Base-by-base conservation (phyloP, 305 asterid genomes). In the Rubia tinctorum region DNA sequence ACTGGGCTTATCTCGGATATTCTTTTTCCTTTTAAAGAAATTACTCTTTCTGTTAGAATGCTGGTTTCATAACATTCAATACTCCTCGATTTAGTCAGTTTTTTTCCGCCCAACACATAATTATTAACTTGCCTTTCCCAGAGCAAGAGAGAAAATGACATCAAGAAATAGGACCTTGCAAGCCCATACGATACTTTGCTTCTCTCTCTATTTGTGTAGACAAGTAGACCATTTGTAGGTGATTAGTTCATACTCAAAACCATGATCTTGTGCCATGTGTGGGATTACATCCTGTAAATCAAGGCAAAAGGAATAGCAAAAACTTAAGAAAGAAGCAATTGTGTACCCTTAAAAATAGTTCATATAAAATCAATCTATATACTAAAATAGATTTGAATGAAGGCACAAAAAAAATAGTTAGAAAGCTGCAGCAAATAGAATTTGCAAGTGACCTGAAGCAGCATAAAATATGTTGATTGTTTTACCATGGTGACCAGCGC, bases 171-270 rank as follows among this genome's bases (percentile, higher is more conserved):
- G 92, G 84, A 93, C 93, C 77, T 95, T 92, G 80, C 87, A 92
- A 0, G 99, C 97, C 99, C 99, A 91, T 72, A 93, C 91, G 76
- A 95, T 95, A 83, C 98, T 82, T 78, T 93, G 99, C 76, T 95
- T 95, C 88, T 93, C 99, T 77, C 86, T 95, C 76, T 95, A 98
- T 84, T 95, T 93, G 82, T 95, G 99, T 25, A 95, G 88, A 97
- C 97, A 93, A 64, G 97, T 87, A 47, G 99, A 98, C 99, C 99
- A 95, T 88, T 95, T 93, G 77, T 95, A 95, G 69, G 99, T 95
- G 82, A 95, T 87, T 77, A 95, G 80, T 83, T 84, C 98, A 51
- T 89, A 95, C 83, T 92, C 98, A 78, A 95, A 95, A 78, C 93
- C 99, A 77, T 92, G 92, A 80, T 91, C 92, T 47, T 66, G 81